Evolutionary conservation across 1,284 basidiomycete species (phyloP), one percentile per base, ranked within the genome.

Genomic region (Tilletia indica): DNA sequence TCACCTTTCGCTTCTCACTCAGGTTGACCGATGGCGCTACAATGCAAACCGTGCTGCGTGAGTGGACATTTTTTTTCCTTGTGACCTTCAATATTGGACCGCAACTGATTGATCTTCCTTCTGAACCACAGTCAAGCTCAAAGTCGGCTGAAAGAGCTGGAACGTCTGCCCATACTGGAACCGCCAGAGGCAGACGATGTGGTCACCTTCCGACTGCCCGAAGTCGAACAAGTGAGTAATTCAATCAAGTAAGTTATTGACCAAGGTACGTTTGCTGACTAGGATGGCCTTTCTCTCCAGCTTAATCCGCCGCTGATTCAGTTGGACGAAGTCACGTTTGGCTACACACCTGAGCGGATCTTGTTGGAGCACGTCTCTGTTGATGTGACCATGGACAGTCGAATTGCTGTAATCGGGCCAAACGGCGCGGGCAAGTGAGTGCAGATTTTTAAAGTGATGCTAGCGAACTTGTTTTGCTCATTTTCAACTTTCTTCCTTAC

Each of bases 121-220:
- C 93, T 73, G 89, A 93, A 1, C 61, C 61, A 42, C 61, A 64
- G 61, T n/a, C 94, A 97, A 85, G 94, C 95, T 39, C 95, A 97
- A 84, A 93, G 91, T 79, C 96, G 94, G 85, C 97, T 99, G 85
- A 99, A 99, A 86, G 95, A 98, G 74, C 87, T 99, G 68, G 97
- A 99, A 85, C 97, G 97, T 89, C 86, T 99, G 48, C 97, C 96
- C 4, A 93, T 96, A 76, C 87, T 98, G 67, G 89, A 96, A 81
- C 93, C 94, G 48, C 95, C 95, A 4, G 94, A 95, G 85, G 89
- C 81, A 58, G 84, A 94, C 93, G 81, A 92, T 89, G 51, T 95
- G 45, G 97, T 99, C 88, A 93, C 79, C 68, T 72, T 71, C 72
- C 69, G 70, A 45, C 67, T 72, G 14, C 78, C 86, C 69, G 81